Conservation (phyloP, 202 grass and related monocot genomes). For the Zoysia matrella region DNA sequence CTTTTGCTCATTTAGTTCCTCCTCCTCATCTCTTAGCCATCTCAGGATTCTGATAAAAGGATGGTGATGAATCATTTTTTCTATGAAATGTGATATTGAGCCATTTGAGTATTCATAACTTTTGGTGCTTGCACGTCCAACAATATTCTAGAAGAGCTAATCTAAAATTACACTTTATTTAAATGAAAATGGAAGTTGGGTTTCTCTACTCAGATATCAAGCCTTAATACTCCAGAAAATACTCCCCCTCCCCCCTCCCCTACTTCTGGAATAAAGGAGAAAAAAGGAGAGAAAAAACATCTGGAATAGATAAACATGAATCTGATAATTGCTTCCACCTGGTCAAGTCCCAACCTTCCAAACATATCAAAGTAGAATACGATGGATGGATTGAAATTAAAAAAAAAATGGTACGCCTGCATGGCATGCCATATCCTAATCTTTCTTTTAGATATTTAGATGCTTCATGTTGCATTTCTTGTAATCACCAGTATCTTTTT, state of each 20-base stretch:
- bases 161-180: slow-evolving; percentile 17
- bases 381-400: background rate
- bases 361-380: background rate
- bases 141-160: slow-evolving; percentile 9
- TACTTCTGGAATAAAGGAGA: too few species aligned
- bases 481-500: background rate
- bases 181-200: background rate
- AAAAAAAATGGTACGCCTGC: slow-evolving; percentile 1
- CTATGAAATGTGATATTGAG: background rate
- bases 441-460: background rate
- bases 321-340: background rate
- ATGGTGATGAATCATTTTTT: background rate
- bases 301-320: background rate
- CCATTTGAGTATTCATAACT: background rate
- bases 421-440: background rate
- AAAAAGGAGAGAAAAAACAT: background rate
- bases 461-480: background rate
- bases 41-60: slow-evolving; percentile 77
- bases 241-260: too few species aligned
- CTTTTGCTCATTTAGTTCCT: slow-evolving; percentile 47
- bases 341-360: background rate
- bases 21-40: slow-evolving; percentile 85
- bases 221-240: background rate
- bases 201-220: slow-evolving; percentile 13
- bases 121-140: slow-evolving; percentile 1